Evolutionary conservation across 208 protist genomes (phyloP).

Genomic region (Perkinsela sp.): DNA sequence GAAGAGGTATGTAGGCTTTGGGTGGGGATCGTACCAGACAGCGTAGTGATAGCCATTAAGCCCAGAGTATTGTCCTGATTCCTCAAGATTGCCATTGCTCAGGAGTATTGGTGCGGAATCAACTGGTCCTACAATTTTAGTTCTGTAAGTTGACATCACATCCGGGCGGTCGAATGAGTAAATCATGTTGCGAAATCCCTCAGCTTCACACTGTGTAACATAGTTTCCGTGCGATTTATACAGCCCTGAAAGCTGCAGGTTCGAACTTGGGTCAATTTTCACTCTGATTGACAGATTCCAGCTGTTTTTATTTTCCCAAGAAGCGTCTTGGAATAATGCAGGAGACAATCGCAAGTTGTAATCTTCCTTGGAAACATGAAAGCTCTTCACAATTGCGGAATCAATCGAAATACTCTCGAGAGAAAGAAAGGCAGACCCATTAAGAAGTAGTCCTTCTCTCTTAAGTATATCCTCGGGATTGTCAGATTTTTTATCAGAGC

Average conservation of each 20-base stretch:
- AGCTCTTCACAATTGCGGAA: too few relatives aligned
- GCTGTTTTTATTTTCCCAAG: neutral
- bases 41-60: constrained; percentile 2
- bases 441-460: too few relatives aligned
- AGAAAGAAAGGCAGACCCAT: too few relatives aligned
- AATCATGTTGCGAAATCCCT: constrained; percentile 9
- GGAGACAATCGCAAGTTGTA: too few relatives aligned
- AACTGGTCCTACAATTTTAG: constrained; percentile 3
- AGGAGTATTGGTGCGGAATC: neutral
- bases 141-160: constrained; percentile 7
- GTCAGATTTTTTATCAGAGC: too few relatives aligned
- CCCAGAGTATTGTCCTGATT: neutral
- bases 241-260: constrained; percentile 1
- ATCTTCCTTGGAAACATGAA: too few relatives aligned
- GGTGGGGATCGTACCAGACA: constrained; percentile 8
- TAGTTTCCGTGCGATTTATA: constrained; percentile 3
- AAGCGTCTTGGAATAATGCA: too few relatives aligned
- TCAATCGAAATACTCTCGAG: too few relatives aligned
- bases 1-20: constrained; percentile 10
- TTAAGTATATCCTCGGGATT: too few relatives aligned
- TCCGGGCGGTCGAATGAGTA: constrained; percentile 10
- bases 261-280: neutral
- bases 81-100: neutral
- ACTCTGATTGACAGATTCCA: neutral
- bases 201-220: constrained; percentile 9